Evolutionary conservation across 768 basidiomycete species (phyloP).

Genomic region (Kockovaella imperatae): DNA sequence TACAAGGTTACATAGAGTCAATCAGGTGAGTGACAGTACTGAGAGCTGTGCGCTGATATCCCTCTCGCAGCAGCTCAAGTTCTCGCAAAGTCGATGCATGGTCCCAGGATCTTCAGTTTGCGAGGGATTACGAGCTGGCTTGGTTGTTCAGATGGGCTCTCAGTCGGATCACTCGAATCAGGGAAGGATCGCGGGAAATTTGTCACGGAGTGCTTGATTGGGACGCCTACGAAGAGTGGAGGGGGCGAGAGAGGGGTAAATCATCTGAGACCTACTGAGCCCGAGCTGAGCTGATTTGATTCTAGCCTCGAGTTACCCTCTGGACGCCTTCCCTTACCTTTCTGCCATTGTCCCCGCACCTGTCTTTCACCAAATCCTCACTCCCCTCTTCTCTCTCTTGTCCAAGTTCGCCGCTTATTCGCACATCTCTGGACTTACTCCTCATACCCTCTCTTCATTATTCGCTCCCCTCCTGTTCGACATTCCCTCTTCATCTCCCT

Average conservation of each 20-base stretch:
- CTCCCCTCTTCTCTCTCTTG: constrained; percentile 68
- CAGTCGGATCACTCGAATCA: constrained; percentile 66
- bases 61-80: too few species aligned
- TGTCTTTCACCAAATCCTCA: constrained; percentile 16
- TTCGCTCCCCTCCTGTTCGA: constrained; percentile 88
- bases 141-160: constrained; percentile 92
- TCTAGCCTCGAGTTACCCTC: constrained; percentile 59
- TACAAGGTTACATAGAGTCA: constrained; percentile 63
- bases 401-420: constrained; percentile 76
- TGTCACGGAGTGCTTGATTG: constrained; percentile 64
- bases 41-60: too few species aligned
- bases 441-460: constrained; percentile 76
- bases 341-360: constrained; percentile 44
- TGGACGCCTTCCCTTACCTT: constrained; percentile 65
- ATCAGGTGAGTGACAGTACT: constrained; percentile 35
- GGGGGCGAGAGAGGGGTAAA: constrained; percentile 69
- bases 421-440: constrained; percentile 77
- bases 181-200: constrained; percentile 17
- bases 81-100: background rate
- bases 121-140: constrained; percentile 76
- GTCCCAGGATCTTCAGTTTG: constrained; percentile 63
- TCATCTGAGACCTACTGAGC: background rate
- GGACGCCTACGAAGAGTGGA: constrained; percentile 75
- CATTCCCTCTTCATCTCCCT: constrained; percentile 45
- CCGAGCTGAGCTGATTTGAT: constrained; percentile 4